Conservation (phyloP, 768 basidiomycete species). For the Suillus weaverae region DNA sequence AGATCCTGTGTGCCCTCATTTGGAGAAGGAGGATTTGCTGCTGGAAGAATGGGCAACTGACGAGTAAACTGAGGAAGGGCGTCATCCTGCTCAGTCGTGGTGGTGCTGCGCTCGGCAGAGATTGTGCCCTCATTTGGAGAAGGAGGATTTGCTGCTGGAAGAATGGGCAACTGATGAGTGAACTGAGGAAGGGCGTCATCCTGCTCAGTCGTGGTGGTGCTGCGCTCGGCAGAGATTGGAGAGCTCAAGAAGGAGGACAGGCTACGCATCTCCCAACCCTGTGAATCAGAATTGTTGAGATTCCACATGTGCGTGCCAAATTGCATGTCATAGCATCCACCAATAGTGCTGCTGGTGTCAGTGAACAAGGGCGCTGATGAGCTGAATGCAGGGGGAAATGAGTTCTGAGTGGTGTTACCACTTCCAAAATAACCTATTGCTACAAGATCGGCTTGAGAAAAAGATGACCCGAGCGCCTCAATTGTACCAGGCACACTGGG, state of each 20-base stretch:
- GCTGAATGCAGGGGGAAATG: neutral
- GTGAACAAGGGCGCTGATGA: neutral
- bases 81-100: too few species aligned
- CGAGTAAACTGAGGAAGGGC: too few species aligned
- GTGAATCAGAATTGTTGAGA: neutral
- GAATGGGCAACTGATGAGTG: neutral
- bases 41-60: too few species aligned
- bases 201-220: neutral
- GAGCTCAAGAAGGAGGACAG: conserved; percentile 1
- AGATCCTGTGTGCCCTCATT: neutral
- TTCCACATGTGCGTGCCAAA: neutral
- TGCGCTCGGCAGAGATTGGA: neutral
- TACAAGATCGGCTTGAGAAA: neutral
- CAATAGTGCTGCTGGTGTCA: too few species aligned
- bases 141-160: neutral
- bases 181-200: neutral
- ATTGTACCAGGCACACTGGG: neutral
- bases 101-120: too few species aligned
- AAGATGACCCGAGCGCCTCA: neutral
- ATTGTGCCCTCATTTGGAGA: neutral
- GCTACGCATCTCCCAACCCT: neutral
- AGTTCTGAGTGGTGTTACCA: neutral
- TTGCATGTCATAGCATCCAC: neutral
- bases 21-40: too few species aligned
- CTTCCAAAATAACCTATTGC: neutral